phyloP scores from a whole-genome alignment of 2,329 filamentous ascomycete species.

The Dactylellina drechsleri region DNA sequence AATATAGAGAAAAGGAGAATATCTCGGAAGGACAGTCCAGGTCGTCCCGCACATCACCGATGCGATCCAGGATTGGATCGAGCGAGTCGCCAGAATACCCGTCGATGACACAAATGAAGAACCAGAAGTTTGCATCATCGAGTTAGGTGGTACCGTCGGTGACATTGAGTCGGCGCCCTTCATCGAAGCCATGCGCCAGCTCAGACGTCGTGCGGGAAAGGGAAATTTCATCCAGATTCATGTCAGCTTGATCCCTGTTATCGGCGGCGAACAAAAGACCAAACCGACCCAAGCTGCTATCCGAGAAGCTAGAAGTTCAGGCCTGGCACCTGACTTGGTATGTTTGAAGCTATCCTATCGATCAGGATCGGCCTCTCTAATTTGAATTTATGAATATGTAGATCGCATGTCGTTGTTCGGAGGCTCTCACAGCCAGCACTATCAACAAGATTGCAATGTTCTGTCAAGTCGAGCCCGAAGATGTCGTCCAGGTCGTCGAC shows the following conservation, averaged over 20 bases:
- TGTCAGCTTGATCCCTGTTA: slow-evolving; percentile 85
- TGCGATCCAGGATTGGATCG: slow-evolving; percentile 91
- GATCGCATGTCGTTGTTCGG: slow-evolving; percentile 93
- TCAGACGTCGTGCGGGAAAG: slow-evolving; percentile 76
- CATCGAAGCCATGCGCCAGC: slow-evolving; percentile 83
- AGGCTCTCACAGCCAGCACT: slow-evolving; percentile 75
- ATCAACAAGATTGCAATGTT: slow-evolving; percentile 87
- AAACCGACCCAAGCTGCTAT: slow-evolving; percentile 96
- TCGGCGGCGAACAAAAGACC: slow-evolving; percentile 85
- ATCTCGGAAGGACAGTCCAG: slow-evolving; percentile 88
- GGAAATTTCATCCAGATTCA: slow-evolving; percentile 88
- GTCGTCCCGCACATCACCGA: slow-evolving; percentile 93
- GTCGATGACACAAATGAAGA: slow-evolving; percentile 84
- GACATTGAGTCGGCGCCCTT: slow-evolving; percentile 91
- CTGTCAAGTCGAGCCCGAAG: slow-evolving; percentile 85
- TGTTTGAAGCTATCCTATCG: slow-evolving; percentile 4
- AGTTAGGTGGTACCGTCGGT: slow-evolving; percentile 69
- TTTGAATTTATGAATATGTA: slow-evolving; percentile 59
- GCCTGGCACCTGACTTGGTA: slow-evolving; percentile 63
- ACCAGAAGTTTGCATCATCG: slow-evolving; percentile 92
- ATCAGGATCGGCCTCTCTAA: neutral
- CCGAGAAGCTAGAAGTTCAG: slow-evolving; percentile 81
- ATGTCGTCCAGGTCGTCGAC: slow-evolving; percentile 87
- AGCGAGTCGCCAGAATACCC: slow-evolving; percentile 82
- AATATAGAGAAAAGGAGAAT: slow-evolving; percentile 71